Evolutionary conservation across 805 yeast species (phyloP), one percentile per base, ranked within the genome.

Genomic region (Yamadazyma scolyti): DNA sequence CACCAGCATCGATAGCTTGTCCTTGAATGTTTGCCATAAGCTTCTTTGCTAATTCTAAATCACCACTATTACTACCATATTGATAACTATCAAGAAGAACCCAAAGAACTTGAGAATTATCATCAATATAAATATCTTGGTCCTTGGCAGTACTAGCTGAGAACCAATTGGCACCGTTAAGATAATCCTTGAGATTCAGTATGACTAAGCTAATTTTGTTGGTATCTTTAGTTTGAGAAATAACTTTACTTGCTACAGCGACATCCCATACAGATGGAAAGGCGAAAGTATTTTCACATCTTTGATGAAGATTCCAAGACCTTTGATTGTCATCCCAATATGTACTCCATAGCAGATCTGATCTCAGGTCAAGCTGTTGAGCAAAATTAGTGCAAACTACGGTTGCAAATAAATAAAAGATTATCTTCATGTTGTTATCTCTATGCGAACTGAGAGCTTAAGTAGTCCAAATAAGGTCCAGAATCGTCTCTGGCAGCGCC

Each of bases 1-100:
- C 59, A 18, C 35, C 42, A 7, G 30, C 18, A 13, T 42, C 40
- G 45, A 48, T 40, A 34, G 76, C 70, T 37, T 52, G 58, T 16
- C 28, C 33, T 22, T 22, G 12, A 6, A 36, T 25, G 11, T 16
- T 15, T 7, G 5, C n/a, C 33, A 36, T 28, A 9, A 36, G 17
- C 7, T 11, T 22, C 3, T 19, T 28, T 6, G 40, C 36, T 8
- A 33, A 31, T 4, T 43, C 36, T 25, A 53, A 40, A 37, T 50
- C 43, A 4, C 35, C 42, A 3, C 21, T 15, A 26, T 39, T 40
- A 4, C 44, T 31, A 7, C 52, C 45, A n/a, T 41, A 18, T 25
- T 34, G 31, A 28, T 46, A 52, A 1, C 51, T 47, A 13, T 54
- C 56, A 7, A 48, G 18, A 20, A 48, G 44, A 4, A 47, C 56